Conservation (phyloP, 2,329 filamentous ascomycete species). For the Furcasterigmium sp. region DNA sequence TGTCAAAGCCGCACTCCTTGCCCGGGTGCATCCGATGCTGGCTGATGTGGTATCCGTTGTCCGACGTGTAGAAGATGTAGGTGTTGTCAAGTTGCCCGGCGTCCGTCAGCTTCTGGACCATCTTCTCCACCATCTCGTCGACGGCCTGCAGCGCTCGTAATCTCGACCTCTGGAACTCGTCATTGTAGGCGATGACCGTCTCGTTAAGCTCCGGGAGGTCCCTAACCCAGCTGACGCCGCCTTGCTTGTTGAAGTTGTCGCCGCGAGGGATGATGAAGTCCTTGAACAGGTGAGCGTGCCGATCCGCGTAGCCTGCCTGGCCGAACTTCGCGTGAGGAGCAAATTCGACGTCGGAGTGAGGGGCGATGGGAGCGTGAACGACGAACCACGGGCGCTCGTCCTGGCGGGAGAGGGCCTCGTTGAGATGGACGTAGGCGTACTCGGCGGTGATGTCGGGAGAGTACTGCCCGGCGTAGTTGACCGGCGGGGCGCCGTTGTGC, state of each 20-base stretch:
- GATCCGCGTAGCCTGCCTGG: constrained; percentile 34
- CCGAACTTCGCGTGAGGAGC: constrained; percentile 45
- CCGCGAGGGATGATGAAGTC: constrained; percentile 52
- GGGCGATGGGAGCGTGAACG: constrained; percentile 34
- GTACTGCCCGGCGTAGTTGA: constrained; percentile 47
- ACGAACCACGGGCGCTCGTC: constrained; percentile 47
- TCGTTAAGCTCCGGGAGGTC: constrained; percentile 20
- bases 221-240: constrained; percentile 28
- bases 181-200: constrained; percentile 16
- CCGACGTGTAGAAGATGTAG: constrained; percentile 41
- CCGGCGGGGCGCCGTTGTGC: constrained; percentile 25
- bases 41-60: constrained; percentile 45
- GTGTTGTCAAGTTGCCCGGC: constrained; percentile 23
- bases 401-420: constrained; percentile 42
- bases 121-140: constrained; percentile 28
- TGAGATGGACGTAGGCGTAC: constrained; percentile 46
- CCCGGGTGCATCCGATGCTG: constrained; percentile 41
- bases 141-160: constrained; percentile 30
- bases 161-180: constrained; percentile 26
- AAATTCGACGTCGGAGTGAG: constrained; percentile 29
- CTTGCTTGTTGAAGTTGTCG: constrained; percentile 54
- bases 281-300: constrained; percentile 53
- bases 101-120: constrained; percentile 20
- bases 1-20: constrained; percentile 35
- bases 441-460: constrained; percentile 45